Base-by-base conservation (phyloP, 140 eudicot genomes). In the Anethum foeniculum region DNA sequence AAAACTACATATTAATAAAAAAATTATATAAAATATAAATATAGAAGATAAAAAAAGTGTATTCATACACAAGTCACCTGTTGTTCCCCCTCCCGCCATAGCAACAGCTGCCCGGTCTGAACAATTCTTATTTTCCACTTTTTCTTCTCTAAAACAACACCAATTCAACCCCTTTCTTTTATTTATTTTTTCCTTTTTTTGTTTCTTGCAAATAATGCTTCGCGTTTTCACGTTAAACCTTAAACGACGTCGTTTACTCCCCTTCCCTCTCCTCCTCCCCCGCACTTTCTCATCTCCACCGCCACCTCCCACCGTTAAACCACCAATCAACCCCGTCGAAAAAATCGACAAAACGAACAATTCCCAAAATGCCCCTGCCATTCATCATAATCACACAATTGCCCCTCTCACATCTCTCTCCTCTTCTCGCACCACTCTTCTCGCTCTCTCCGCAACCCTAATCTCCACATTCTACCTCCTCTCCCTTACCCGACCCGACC, bases 391-490 rank as follows among this genome's bases (percentile, higher is more conserved):
- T 38, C 64, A 49, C 76, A 19, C 76, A 28, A 27, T 49, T 3
- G 44, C 48, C 41, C 65, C 64, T 28, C 46, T 32, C 51, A 18
- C 62, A 48, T 77, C 74, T n/a, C 28, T 71, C 72, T 48, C n/a
- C 15, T 62, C 39, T 73, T 51, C 80, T 4, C 79, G 77, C 64
- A 6, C 62, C 36, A 21, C 79, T 60, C 36, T 79, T 30, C 52
- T 51, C 38, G 85, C 81, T 49, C 48, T 78, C 49, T 78, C 88
- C 62, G 80, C 77, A 36, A 72, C 85, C 85, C 71, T 81, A 44
- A 54, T 73, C 49, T 73, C 88, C 44, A 78, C 80, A 51, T 18
- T 81, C 16, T 46, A 58, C 23, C 28, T 84, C 14, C n/a, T 80
- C 23, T 65, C 64, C 4, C 11, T 51, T 0, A 39, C 77, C 44